phyloP scores from a whole-genome alignment of 306 rosid genomes.

The Prunus mira region DNA sequence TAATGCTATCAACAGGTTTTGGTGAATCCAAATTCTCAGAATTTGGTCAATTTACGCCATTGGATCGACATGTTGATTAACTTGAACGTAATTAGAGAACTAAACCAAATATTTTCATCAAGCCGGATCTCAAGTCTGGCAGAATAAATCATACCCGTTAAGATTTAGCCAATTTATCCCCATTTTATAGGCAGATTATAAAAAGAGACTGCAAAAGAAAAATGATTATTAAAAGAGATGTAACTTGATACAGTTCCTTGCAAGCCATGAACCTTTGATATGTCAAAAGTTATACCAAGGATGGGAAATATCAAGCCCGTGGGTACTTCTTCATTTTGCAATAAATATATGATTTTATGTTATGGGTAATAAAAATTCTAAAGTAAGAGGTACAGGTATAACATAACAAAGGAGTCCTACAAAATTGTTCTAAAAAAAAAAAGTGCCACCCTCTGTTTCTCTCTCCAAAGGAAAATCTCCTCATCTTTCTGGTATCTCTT shows the following conservation, averaged over 20 bases:
- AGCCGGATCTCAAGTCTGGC: too few relatives aligned
- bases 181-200: too few relatives aligned
- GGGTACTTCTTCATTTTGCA: conserved; percentile 8
- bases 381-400: background rate
- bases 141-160: too few relatives aligned
- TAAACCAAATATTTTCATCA: too few relatives aligned
- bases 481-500: background rate
- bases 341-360: background rate
- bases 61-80: too few relatives aligned
- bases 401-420: conserved; percentile 26
- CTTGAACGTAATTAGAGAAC: too few relatives aligned
- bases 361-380: background rate
- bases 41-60: too few relatives aligned
- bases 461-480: conserved; percentile 22
- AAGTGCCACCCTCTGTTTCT: conserved; percentile 17
- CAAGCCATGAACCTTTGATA: background rate
- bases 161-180: too few relatives aligned
- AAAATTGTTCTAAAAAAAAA: conserved; percentile 27
- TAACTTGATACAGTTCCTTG: background rate
- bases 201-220: background rate
- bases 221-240: background rate
- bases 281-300: background rate
- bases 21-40: too few relatives aligned
- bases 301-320: conserved; percentile 4
- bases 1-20: too few relatives aligned